phyloP scores from a whole-genome alignment of 306 rosid species.

The Rosa multiflora region DNA sequence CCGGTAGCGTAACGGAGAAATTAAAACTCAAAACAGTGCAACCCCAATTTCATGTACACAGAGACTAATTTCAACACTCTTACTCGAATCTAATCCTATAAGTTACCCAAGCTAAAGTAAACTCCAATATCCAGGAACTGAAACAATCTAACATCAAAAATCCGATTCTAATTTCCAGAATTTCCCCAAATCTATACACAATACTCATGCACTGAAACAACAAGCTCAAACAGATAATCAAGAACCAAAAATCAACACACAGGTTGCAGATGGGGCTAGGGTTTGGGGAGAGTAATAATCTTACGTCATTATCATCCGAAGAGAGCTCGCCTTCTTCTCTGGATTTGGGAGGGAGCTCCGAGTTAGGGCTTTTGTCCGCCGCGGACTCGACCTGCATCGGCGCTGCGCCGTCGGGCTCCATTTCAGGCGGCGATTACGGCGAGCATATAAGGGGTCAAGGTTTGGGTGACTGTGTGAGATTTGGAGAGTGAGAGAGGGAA shows the following conservation, averaged over 20 bases:
- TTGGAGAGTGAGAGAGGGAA: background rate
- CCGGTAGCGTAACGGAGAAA: background rate
- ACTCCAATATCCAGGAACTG: background rate
- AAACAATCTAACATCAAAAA: background rate
- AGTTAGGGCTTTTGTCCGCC: constrained; percentile 18
- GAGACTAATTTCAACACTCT: background rate
- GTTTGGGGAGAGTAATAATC: constrained; percentile 23
- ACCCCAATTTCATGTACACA: background rate
- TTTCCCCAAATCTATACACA: background rate
- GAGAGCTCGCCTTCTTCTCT: constrained; percentile 93
- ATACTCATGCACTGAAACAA: background rate
- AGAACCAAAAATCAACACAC: background rate
- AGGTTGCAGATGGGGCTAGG: constrained; percentile 10
- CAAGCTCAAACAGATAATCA: background rate
- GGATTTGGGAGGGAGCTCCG: constrained; percentile 32
- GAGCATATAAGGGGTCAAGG: background rate
- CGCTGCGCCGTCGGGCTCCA: constrained; percentile 37
- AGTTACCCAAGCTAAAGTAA: background rate
- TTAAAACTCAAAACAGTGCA: no score
- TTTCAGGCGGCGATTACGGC: background rate
- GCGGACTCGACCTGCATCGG: constrained; percentile 23
- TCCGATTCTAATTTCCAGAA: background rate
- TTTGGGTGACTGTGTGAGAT: background rate
- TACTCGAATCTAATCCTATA: background rate
- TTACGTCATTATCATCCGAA: constrained; percentile 50